Conservation (phyloP, 371 early-diverging fungal species). For the Coemansia sp. region DNA sequence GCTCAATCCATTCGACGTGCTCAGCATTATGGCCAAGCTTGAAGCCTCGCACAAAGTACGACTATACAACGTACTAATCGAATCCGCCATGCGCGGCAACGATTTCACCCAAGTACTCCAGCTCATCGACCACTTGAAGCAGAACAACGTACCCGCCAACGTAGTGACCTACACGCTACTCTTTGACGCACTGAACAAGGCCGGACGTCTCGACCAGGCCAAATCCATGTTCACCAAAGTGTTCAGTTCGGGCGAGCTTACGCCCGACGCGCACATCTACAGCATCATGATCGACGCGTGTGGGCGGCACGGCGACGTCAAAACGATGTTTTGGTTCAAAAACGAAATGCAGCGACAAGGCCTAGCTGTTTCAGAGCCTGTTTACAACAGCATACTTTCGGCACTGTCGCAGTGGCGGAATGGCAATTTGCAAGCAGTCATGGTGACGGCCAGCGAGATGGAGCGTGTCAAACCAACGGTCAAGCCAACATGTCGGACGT, state of each 20-base stretch:
- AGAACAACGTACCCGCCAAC: constrained; percentile 21
- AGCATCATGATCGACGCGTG: constrained; percentile 49
- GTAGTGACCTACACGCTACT: constrained; percentile 44
- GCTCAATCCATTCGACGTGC: constrained; percentile 28
- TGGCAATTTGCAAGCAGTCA: constrained; percentile 20
- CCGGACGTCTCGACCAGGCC: constrained; percentile 34
- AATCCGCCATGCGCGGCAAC: constrained; percentile 36
- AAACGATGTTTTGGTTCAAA: constrained; percentile 26
- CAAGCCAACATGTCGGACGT: constrained; percentile 33
- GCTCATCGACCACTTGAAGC: constrained; percentile 43
- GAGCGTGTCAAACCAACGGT: constrained; percentile 18
- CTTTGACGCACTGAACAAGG: constrained; percentile 49
- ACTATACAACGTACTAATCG: constrained; percentile 45
- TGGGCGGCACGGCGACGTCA: constrained; percentile 32
- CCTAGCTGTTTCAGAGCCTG: constrained; percentile 14
- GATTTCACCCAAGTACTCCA: constrained; percentile 30
- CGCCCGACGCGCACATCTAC: constrained; percentile 46
- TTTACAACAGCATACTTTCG: constrained; percentile 41
- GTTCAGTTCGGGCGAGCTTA: constrained; percentile 11
- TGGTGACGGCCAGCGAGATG: constrained; percentile 22
- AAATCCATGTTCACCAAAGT: constrained; percentile 37
- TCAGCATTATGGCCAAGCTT: constrained; percentile 20
- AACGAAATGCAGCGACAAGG: constrained; percentile 19
- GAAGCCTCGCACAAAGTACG: constrained; percentile 11
- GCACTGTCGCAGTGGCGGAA: constrained; percentile 27